Conservation (phyloP, 192 early-diverging fungal species). For the Fimicolochytrium jonesii region DNA sequence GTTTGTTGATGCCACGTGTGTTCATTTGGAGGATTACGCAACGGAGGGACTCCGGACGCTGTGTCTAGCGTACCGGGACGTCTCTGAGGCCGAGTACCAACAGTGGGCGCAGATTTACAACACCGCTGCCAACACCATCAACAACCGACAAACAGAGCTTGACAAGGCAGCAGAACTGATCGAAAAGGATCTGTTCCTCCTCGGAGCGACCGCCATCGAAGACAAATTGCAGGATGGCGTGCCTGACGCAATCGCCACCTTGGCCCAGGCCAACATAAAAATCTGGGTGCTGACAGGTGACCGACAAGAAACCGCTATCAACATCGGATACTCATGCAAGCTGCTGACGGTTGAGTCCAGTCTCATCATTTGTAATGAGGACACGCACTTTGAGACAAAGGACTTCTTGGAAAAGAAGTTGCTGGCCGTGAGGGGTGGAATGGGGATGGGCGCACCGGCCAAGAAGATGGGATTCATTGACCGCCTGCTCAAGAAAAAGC, state of each 20-base stretch:
- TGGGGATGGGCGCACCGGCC: conserved; percentile 10
- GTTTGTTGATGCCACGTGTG: conserved; percentile 32
- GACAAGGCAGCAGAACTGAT: conserved; percentile 94
- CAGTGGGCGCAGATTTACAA: conserved; percentile 78
- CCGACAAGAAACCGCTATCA: conserved; percentile 97
- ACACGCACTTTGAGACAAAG: conserved; percentile 84
- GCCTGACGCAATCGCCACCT: conserved; percentile 92
- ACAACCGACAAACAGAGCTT: conserved; percentile 77
- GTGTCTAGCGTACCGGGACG: conserved; percentile 90
- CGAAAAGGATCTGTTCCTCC: conserved; percentile 83
- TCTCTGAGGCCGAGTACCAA: conserved; percentile 80
- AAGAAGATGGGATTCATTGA: background rate
- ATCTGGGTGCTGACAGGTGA: conserved; percentile 98
- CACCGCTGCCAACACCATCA: conserved; percentile 75
- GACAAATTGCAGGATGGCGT: conserved; percentile 98
- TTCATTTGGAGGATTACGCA: conserved; percentile 76
- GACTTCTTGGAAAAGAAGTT: conserved; percentile 87
- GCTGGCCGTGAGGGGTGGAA: conserved; percentile 53
- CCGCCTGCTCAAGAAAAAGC: conserved; percentile 1
- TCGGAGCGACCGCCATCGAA: conserved; percentile 98
- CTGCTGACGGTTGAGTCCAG: conserved; percentile 91
- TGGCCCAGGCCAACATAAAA: conserved; percentile 93
- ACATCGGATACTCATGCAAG: conserved; percentile 98
- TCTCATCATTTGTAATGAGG: conserved; percentile 85
- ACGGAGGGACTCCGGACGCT: conserved; percentile 94